Base-by-base conservation (phyloP, 345 rosid genomes). In the Eucalyptus cladocalyx region DNA sequence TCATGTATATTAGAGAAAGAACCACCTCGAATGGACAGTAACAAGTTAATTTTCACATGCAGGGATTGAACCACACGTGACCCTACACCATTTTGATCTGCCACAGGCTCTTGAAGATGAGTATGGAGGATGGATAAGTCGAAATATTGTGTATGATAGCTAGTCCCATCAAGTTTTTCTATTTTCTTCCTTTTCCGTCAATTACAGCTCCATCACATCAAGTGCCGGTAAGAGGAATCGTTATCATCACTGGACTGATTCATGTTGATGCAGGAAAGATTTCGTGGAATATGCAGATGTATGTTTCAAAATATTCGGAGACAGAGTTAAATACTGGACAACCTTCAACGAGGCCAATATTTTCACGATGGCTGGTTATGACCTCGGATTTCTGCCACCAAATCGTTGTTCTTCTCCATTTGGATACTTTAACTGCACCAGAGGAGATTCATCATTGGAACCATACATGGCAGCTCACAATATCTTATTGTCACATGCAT, bases 401-500 rank as follows among this genome's bases (percentile, higher is more conserved):
- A 87, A 83, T 28, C 91, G 91, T 32, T 94, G 95, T 53, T 94
- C 95, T 45, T 69, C 47, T 43, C 93, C 93, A 8, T 92, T 90
- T 76, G 93, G 91, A 72, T 26, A 58, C 56, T 9, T 62, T 47
- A 89, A 87, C 26, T 94, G 95, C 87, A 48, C 89, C 16, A 90
- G 62, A 37, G 97, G 97, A 69, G 93, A 96, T 89, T 96, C 99
- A 42, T 88, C 95, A 28, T 89, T 92, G 43, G 98, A 97, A 92
- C 95, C 99, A 87, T 96, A 96, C 90, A 6, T 94, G 56, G 97
- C 89, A 60, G 93, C 89, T 85, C 99, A 96, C 90, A 90, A 97
- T 90, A 90, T 96, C 28, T 87, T 97, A 90, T 60, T 97, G 88
- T 96, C 99, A 8, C 99, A 97, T 89, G 98, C 96, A 67, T 94